Evolutionary conservation across 352 stramenopile species (phyloP).

Genomic region (Phytophthora palmivora): DNA sequence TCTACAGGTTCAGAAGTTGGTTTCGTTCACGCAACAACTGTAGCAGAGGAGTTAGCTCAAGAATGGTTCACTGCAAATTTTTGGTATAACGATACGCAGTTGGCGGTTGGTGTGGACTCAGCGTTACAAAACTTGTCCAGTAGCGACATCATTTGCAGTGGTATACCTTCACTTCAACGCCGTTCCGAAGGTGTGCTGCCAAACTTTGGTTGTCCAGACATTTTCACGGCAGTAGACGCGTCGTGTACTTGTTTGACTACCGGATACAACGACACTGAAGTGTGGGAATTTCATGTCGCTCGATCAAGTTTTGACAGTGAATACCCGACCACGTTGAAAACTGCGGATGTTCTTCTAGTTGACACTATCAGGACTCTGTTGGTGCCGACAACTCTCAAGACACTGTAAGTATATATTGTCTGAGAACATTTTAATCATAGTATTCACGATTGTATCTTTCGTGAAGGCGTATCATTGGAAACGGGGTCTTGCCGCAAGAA

Average conservation of each 20-base stretch:
- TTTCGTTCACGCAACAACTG: constrained; percentile 21
- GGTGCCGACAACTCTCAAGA: constrained; percentile 34
- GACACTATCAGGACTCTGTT: constrained; percentile 38
- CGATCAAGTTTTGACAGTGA: constrained; percentile 13
- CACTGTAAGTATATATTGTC: constrained; percentile 28
- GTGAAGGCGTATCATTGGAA: constrained; percentile 37
- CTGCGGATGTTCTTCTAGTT: constrained; percentile 30
- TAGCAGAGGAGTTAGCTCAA: constrained; percentile 35
- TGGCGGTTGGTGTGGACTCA: constrained; percentile 38
- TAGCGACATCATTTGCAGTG: constrained; percentile 39
- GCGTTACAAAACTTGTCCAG: constrained; percentile 28
- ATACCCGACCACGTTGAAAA: constrained; percentile 18
- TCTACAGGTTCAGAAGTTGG: constrained; percentile 25
- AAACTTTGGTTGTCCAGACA: constrained; percentile 40
- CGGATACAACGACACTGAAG: constrained; percentile 23
- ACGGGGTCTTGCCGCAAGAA: constrained; percentile 23
- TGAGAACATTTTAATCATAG: background rate
- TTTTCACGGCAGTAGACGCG: constrained; percentile 40
- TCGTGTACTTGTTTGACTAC: constrained; percentile 36
- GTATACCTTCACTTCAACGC: constrained; percentile 38
- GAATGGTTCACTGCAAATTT: constrained; percentile 43
- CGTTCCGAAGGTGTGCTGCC: constrained; percentile 14
- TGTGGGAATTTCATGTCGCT: constrained; percentile 39
- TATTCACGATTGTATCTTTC: constrained; percentile 2
- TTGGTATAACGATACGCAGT: constrained; percentile 37